These are phyloP conservation scores for Hsuehochloa calcarea DNA, from an alignment of 176 grass and related monocot genomes.

Conservation along the genomic window DNA sequence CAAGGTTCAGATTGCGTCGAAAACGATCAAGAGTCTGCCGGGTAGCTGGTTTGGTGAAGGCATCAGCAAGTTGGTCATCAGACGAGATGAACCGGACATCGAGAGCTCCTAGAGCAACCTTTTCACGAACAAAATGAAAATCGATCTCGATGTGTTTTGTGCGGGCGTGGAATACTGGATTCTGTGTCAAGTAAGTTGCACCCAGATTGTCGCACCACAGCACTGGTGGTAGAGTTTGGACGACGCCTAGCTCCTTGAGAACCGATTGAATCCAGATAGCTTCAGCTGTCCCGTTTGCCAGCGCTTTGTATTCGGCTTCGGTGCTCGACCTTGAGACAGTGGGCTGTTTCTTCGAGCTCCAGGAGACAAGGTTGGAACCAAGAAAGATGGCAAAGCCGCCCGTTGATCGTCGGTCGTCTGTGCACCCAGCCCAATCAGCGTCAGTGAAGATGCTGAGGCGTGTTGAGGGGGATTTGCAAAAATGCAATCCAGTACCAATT, in stretches of 20 bases:
- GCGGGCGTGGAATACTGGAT: neutral
- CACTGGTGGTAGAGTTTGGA: fast-evolving
- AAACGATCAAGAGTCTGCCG: neutral
- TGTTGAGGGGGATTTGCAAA: too few relatives aligned
- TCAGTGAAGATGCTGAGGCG: too few relatives aligned
- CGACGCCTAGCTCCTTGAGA: fast-evolving
- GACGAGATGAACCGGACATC: neutral
- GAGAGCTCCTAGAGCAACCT: neutral
- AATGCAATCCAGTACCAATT: too few relatives aligned
- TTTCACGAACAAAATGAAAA: neutral
- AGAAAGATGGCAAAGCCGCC: neutral
- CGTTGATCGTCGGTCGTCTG: too few relatives aligned
- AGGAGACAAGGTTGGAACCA: too few relatives aligned
- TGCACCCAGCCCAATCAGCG: neutral
- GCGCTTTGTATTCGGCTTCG: neutral
- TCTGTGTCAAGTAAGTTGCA: fast-evolving
- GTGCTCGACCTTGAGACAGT: neutral
- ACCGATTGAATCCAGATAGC: neutral
- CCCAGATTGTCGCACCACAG: neutral
- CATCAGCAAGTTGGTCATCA: neutral
- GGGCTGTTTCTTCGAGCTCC: too few relatives aligned
- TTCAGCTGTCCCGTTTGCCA: neutral
- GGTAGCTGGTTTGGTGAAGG: neutral
- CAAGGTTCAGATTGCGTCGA: neutral
- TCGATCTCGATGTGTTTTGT: neutral